These are phyloP conservation scores for Solanum ossicruentum DNA, from an alignment of 257 asterid species.

Conservation along the genomic window DNA sequence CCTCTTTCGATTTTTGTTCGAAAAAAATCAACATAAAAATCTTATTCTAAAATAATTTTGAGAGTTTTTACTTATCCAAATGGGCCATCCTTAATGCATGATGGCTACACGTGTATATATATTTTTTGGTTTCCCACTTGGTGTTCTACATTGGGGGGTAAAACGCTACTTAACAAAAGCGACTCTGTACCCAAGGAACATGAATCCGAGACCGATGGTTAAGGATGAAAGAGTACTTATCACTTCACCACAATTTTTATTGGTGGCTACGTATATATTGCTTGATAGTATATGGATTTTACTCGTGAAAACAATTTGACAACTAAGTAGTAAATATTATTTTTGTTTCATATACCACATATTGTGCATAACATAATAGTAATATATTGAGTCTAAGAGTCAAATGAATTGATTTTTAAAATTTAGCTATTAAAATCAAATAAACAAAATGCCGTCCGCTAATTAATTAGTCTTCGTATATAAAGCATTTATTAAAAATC, in stretches of 20 bases:
- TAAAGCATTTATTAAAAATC: too few relatives aligned
- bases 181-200: too few relatives aligned
- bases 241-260: too few relatives aligned
- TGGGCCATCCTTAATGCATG: neutral
- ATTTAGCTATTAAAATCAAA: neutral
- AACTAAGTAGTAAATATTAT: neutral
- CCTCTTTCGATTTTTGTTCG: neutral
- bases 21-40: neutral
- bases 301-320: neutral
- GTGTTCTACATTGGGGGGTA: too few relatives aligned
- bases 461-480: neutral
- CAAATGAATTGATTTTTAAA: neutral
- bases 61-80: neutral
- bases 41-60: neutral
- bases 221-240: too few relatives aligned
- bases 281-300: neutral
- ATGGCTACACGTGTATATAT: neutral
- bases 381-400: neutral
- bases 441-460: neutral
- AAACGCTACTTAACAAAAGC: too few relatives aligned
- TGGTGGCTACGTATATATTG: neutral
- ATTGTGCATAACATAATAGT: neutral
- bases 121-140: too few relatives aligned
- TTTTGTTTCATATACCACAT: neutral
- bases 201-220: accelerated